phyloP scores from a whole-genome alignment of 176 grass and related monocot genomes.

The Aegilops sharonensis region DNA sequence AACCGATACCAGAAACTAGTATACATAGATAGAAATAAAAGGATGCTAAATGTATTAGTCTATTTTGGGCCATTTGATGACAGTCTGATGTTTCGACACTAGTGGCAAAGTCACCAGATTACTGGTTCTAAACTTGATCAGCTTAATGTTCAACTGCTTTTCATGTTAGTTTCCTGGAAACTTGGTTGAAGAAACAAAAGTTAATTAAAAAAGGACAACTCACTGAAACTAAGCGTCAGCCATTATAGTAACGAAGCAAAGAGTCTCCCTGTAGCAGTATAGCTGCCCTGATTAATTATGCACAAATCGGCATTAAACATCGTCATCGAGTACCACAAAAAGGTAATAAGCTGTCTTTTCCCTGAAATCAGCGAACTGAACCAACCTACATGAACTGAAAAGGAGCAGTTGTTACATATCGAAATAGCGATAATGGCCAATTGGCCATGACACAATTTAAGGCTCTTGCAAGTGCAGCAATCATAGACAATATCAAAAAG shows the following conservation, averaged over 20 bases:
- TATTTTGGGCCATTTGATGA: neutral
- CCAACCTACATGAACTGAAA: conserved; percentile 7
- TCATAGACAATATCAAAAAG: neutral
- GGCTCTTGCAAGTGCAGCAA: neutral
- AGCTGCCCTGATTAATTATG: conserved; percentile 3
- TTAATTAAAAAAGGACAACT: neutral
- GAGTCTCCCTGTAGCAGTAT: conserved; percentile 1
- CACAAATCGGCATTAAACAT: neutral
- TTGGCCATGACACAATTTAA: neutral
- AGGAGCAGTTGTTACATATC: neutral
- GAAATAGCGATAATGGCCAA: neutral
- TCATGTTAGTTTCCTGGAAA: neutral
- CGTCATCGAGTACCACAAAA: neutral
- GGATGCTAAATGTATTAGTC: neutral
- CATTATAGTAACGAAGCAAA: neutral
- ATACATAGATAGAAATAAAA: no score
- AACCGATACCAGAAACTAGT: no score
- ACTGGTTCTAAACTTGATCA: neutral
- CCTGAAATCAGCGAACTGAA: conserved; percentile 7
- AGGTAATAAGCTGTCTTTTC: neutral
- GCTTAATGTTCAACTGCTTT: neutral
- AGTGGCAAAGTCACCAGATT: neutral
- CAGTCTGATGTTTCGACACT: neutral
- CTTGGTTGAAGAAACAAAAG: neutral
- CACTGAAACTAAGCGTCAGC: neutral